Conservation (phyloP, 192 early-diverging fungal species). For the Ambispora gerdemannii region DNA sequence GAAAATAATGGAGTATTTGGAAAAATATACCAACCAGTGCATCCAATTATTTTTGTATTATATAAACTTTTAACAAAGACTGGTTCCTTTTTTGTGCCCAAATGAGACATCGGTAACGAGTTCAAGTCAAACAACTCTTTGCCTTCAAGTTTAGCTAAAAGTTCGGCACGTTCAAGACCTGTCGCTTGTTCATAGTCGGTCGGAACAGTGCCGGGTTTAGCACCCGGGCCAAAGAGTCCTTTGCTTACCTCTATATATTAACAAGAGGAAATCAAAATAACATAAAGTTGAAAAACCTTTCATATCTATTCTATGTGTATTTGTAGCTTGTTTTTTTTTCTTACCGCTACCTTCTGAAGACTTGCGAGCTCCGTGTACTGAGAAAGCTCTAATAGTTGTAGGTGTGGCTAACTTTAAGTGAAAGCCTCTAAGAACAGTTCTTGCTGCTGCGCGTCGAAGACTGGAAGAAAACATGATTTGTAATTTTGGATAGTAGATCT, state of each 20-base stretch:
- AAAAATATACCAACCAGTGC: conserved; percentile 83
- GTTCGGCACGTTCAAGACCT: conserved; percentile 88
- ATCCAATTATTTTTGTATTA: conserved; percentile 82
- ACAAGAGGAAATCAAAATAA: background rate
- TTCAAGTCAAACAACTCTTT: conserved; percentile 87
- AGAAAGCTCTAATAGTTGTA: background rate
- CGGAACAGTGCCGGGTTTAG: conserved; percentile 65
- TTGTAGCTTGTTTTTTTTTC: background rate
- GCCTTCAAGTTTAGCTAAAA: conserved; percentile 78
- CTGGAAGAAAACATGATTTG: conserved; percentile 14
- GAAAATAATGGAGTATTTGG: too few relatives aligned
- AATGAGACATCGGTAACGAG: conserved; percentile 67
- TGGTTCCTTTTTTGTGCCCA: conserved; percentile 81
- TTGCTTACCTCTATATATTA: background rate
- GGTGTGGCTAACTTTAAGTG: background rate
- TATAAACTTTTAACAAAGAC: conserved; percentile 82
- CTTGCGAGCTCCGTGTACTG: conserved; percentile 11
- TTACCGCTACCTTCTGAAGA: background rate
- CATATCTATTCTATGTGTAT: too few relatives aligned
- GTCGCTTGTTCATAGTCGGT: conserved; percentile 88
- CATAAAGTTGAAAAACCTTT: background rate
- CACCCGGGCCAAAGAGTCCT: conserved; percentile 54
- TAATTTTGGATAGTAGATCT: background rate
- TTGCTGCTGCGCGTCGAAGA: background rate
- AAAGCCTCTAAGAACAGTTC: background rate